Evolutionary conservation across 495 filamentous ascomycete genomes (phyloP), one percentile per base, ranked within the genome.

Genomic region (Penicillium robsamsonii): DNA sequence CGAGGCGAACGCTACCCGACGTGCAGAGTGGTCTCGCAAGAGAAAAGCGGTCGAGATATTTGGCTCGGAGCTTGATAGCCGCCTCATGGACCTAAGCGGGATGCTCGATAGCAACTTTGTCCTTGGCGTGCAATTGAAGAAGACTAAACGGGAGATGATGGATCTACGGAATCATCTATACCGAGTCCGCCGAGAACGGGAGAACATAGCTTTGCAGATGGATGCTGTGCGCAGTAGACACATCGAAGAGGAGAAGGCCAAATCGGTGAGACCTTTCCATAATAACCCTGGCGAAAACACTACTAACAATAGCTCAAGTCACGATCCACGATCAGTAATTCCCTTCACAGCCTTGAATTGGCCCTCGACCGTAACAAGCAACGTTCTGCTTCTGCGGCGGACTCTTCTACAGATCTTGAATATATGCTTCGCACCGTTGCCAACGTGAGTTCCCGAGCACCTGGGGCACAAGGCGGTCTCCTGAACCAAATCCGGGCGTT

Each of bases 201-300:
- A 91, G 58, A 75, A 81, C 58, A 75, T 91, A 27, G 84, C 85
- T 11, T 62, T 91, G 56, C 79, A 79, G 46, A 87, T 86, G 79
- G 89, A 92, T 60, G 81, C 83, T 11, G 77, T 90, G 29, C 76
- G 87, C 24, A 81, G 79, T 42, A 78, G 77, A 59, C 85, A 88
- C 54, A 62, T 67, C 20, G 72, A 70, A 48, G 71, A 70, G 59
- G 75, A 78, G 58, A 66, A 58, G 38, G 61, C 61, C 29, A 72
- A 65, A 55, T 63, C 65, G 51, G 79, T 80, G 53, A 55, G 67
- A 58, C 27, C 4, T 52, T 43, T 30, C 50, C 48, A 38, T 41
- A 18, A 35, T 30, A 18, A 1, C 5, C 12, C 9, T 31, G 33
- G 30, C 22, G 18, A 48, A 20, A 41, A 20, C 18, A 9, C 33